These are phyloP conservation scores for Ophiostoma sp. DNA, from an alignment of 2,329 filamentous ascomycete genomes.

Conservation along the genomic window DNA sequence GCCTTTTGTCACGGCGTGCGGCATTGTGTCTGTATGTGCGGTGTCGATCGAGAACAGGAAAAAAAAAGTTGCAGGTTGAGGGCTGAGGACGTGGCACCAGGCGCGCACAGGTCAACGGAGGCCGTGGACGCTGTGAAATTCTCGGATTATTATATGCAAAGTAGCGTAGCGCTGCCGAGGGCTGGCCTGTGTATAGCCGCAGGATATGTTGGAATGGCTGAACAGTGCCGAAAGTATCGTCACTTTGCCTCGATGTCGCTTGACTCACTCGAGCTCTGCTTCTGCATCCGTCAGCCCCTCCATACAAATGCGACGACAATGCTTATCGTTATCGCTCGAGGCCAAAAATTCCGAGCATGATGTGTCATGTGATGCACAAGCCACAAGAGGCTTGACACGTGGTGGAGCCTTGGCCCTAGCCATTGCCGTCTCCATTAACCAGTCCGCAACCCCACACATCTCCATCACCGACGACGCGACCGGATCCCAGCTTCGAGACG, in stretches of 20 bases:
- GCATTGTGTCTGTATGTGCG: slow-evolving; percentile 49
- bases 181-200: not conserved
- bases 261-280: slow-evolving; percentile 19
- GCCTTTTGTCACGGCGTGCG: slow-evolving; percentile 63
- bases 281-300: slow-evolving; percentile 20
- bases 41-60: not conserved
- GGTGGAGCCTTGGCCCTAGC: slow-evolving; percentile 4
- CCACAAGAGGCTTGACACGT: not conserved
- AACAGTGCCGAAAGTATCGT: not conserved
- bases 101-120: not conserved
- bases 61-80: not conserved
- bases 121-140: not conserved
- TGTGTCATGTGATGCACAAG: not conserved
- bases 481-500: slow-evolving; percentile 20
- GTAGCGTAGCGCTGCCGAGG: not conserved
- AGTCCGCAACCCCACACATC: slow-evolving; percentile 22
- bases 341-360: not conserved
- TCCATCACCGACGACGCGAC: slow-evolving; percentile 21
- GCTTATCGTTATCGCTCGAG: slow-evolving; percentile 14
- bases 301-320: slow-evolving; percentile 10
- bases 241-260: slow-evolving; percentile 4
- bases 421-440: not conserved
- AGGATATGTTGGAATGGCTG: not conserved
- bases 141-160: not conserved
- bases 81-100: not conserved